Percentiles rank a stretch among this genome's conserved stretches.
Evolutionary conservation across 2,329 filamentous ascomycete species (phyloP).

Genomic region (Parastagonospora avenae): DNA sequence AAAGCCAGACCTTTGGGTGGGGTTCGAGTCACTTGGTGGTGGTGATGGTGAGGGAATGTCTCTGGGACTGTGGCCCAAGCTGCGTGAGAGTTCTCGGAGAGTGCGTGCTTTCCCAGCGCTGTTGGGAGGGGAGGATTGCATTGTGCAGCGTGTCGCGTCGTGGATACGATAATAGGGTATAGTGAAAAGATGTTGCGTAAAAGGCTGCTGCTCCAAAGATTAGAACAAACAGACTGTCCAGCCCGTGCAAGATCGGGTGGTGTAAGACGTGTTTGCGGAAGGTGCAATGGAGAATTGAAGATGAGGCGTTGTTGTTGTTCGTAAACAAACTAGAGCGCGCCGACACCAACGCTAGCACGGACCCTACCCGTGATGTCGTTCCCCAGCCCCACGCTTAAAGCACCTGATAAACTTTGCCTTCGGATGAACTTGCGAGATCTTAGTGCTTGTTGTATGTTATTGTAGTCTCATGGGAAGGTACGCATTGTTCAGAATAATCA

Average conservation of each 20-base stretch:
- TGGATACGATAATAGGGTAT: conserved; percentile 32
- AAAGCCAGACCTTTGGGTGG: conserved; percentile 39
- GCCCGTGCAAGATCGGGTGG: conserved; percentile 22
- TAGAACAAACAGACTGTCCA: conserved; percentile 21
- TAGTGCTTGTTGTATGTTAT: too few species aligned
- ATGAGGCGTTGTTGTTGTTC: conserved; percentile 25
- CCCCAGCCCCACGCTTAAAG: background rate
- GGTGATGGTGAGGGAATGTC: conserved; percentile 37
- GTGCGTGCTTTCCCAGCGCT: conserved; percentile 46
- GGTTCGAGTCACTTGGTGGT: conserved; percentile 44
- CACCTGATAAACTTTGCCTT: too few species aligned
- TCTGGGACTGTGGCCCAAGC: conserved; percentile 40
- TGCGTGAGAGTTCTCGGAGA: conserved; percentile 45
- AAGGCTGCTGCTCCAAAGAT: conserved; percentile 17
- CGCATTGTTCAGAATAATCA: too few species aligned
- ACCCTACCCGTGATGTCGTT: background rate
- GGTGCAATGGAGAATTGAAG: conserved; percentile 35
- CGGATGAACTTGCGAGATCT: background rate
- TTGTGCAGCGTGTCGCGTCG: conserved; percentile 36
- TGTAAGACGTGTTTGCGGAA: conserved; percentile 28
- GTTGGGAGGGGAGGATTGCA: conserved; percentile 45
- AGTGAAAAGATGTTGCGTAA: conserved; percentile 35
- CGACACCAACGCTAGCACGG: conserved; percentile 12
- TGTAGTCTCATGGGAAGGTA: too few species aligned
- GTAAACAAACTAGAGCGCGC: conserved; percentile 23